Evolutionary conservation across 2,329 filamentous ascomycete species (phyloP), one percentile per base, ranked within the genome.

Genomic region (Aciculosporium take): DNA sequence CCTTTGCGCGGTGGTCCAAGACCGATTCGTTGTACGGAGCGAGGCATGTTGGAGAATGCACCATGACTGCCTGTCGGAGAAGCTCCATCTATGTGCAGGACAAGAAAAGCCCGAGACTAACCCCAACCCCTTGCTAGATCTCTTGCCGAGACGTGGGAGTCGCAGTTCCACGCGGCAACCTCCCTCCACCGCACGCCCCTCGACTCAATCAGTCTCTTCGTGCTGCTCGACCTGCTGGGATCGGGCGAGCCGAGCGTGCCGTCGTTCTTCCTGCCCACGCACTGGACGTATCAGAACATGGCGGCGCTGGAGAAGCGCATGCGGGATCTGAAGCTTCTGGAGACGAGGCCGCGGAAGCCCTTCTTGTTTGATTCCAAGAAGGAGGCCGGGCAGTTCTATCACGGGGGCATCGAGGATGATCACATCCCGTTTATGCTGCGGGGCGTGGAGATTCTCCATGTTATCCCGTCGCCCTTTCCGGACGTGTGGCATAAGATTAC

Each of bases 201-300:
- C 2, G 72, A 79, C 24, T 79, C 85, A 28, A 95, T 96, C 54
- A 80, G 79, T 41, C 72, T 96, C 9, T 94, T 96, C 56, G 70
- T 96, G 7, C 75, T 96, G n/a, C 74, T 96, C 24, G 91, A 96
- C 58, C 72, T 96, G 7, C 75, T 96, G 0, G 91, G 91, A 7
- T 65, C 76, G 0, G 62, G 73, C 9, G 60, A 74, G 32, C 86
- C 88, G 0, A 64, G 53, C 0, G 71, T 98, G 1, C 86, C 86
- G 1, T 93, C 85, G 1, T 95, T 89, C 64, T 95, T 93, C 58
- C 71, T 79, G 45, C 82, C 81, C 1, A 95, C 89, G 0, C 89
- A 96, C 57, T 95, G 89, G 89, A 87, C 88, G 1, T 96, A 96
- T 59, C 68, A 75, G 49, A 72, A 74, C 45, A 75, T 96, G 67